A percentile compares a stretch with the other conserved stretches of the same genome.
These are phyloP conservation scores for Limonomyces culmigenus DNA, from an alignment of 1,284 basidiomycete genomes.

Conservation along the genomic window DNA sequence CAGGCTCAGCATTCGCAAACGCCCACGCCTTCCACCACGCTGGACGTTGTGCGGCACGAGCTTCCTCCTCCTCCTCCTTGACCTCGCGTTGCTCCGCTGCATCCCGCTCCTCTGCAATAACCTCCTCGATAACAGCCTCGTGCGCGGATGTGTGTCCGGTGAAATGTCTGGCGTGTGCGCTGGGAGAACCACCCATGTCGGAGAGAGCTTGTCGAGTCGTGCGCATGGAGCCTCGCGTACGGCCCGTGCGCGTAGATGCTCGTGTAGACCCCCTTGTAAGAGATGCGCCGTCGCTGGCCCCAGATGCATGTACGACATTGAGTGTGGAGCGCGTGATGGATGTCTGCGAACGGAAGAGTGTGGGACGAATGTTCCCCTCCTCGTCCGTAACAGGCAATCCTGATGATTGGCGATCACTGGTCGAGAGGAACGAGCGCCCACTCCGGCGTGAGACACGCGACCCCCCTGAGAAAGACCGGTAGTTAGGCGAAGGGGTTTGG, in stretches of 20 bases:
- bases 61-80: slow-evolving; percentile 33
- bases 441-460: slow-evolving; percentile 3
- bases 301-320: slow-evolving; percentile 20
- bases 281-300: slow-evolving; percentile 4
- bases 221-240: background rate
- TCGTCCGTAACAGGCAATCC: background rate
- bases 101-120: slow-evolving; percentile 45
- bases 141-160: slow-evolving; percentile 27
- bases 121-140: slow-evolving; percentile 45
- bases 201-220: background rate
- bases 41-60: slow-evolving; percentile 22
- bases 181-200: no score
- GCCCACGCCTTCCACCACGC: slow-evolving; percentile 50
- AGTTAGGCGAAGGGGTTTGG: slow-evolving; percentile 4
- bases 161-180: no score
- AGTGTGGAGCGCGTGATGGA: slow-evolving; percentile 20
- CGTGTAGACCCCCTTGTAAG: background rate
- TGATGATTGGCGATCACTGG: background rate
- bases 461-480: slow-evolving; percentile 12
- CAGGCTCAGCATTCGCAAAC: slow-evolving; percentile 21
- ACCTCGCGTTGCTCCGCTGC: slow-evolving; percentile 33
- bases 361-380: slow-evolving; percentile 22
- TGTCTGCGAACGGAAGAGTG: slow-evolving; percentile 23
- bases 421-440: background rate
- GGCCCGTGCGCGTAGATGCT: background rate